These are phyloP conservation scores for Candida nonsorbophila DNA, from an alignment of 805 yeast genomes.

Conservation along the genomic window DNA sequence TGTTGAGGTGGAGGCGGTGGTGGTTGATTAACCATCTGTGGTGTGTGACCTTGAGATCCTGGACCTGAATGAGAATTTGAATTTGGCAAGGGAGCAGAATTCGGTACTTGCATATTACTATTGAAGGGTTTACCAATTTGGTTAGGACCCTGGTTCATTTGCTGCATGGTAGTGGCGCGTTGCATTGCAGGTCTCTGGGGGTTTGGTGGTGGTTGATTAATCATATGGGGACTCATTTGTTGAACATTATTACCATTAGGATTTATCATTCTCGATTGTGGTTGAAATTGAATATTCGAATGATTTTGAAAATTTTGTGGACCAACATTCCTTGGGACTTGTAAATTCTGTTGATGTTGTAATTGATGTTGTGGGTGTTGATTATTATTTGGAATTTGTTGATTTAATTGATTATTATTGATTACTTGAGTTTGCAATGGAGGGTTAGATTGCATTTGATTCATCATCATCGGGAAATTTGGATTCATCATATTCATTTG, in stretches of 20 bases:
- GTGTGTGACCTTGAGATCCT: conserved; percentile 23
- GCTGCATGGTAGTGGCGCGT: conserved; percentile 17
- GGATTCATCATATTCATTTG: no score
- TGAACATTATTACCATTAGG: neutral
- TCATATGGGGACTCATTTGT: conserved; percentile 7
- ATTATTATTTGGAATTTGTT: neutral
- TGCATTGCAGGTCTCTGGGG: conserved; percentile 14
- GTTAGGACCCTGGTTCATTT: conserved; percentile 5
- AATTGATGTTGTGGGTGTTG: neutral
- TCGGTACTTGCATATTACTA: conserved; percentile 12
- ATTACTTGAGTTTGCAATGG: no score
- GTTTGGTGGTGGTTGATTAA: conserved; percentile 3
- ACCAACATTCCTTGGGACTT: no score
- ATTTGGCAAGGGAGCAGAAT: conserved; percentile 18
- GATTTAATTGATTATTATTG: no score
- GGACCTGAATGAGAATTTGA: conserved; percentile 9
- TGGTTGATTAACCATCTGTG: conserved; percentile 21
- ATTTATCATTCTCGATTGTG: no score
- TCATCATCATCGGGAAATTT: no score
- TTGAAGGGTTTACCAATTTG: conserved; percentile 1
- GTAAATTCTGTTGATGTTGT: conserved; percentile 1
- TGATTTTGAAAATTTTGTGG: no score
- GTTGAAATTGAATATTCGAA: no score
- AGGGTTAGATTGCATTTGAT: no score
- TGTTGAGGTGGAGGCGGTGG: conserved; percentile 11